Evolutionary conservation across 2,329 filamentous ascomycete species (phyloP), one percentile per base, ranked within the genome.

Genomic region (Daldinia sp.): DNA sequence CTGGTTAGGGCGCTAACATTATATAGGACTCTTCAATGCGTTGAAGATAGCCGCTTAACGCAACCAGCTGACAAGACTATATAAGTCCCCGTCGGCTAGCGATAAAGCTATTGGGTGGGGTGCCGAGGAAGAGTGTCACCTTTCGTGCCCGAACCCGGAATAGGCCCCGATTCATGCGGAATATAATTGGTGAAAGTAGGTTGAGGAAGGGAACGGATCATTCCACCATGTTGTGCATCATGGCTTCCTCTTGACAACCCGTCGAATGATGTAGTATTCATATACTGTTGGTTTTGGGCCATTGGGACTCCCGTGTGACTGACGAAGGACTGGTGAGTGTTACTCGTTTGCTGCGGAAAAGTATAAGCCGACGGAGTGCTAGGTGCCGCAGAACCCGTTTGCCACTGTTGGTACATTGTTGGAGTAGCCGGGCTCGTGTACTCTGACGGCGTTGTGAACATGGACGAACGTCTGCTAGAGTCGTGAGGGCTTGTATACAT

Each of bases 401-500:
- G 81, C 83, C 82, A 85, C 8, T 77, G 77, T 5, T 74, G 64
- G 68, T 84, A 84, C 47, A 84, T 70, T 1, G 39, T 68, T 13
- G 72, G 71, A 9, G 76, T 73, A 5, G 78, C 73, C 3, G 81
- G 75, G 32, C 74, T 78, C 21, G 74, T 69, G 43, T 83, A 85
- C n/a, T 85, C 83, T 27, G 79, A 76, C 1, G 75, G 71, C 0
- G 78, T 71, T 29, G 70, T 72, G 67, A 78, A 81, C 13, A 84
- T 75, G 0, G 83, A 83, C 0, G 82, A 74, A 15, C 83, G 79
- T 27, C 83, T 77, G 63, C 79, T 79, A 1, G 76, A 68, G 34
- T 82, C 80, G 53, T 84, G 81, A 1, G 80, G 73, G 34, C 75
- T 77, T 1, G 80, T 68, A 4, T 83, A 79, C 66, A 84, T 76